These are phyloP conservation scores for Cytospora mali DNA, from an alignment of 2,329 filamentous ascomycete species.

Conservation along the genomic window DNA sequence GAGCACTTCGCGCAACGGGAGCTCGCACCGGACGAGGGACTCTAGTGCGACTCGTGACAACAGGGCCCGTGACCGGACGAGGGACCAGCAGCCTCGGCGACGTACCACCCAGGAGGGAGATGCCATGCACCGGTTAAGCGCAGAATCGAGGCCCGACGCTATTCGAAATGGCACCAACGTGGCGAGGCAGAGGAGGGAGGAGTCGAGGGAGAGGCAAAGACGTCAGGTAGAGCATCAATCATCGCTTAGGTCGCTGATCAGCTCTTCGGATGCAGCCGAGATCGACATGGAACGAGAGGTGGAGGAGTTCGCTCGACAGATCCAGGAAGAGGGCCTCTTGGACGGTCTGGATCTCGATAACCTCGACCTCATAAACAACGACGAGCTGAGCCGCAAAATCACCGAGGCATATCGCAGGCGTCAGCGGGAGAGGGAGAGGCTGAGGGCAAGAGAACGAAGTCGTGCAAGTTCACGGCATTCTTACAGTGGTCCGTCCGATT, in stretches of 20 bases:
- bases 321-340: constrained; percentile 81
- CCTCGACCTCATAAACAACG: constrained; percentile 80
- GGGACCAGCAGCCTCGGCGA: constrained; percentile 33
- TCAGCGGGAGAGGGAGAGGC: constrained; percentile 65
- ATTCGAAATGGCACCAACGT: constrained; percentile 48
- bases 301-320: constrained; percentile 82
- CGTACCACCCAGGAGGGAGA: constrained; percentile 37
- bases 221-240: constrained; percentile 85
- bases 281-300: constrained; percentile 86
- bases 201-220: constrained; percentile 41
- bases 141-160: constrained; percentile 38
- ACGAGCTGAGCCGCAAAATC: constrained; percentile 87
- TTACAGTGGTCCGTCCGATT: constrained; percentile 34
- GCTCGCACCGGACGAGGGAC: constrained; percentile 29
- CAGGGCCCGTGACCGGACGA: constrained; percentile 37
- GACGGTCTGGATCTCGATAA: constrained; percentile 89
- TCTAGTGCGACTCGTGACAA: constrained; percentile 39
- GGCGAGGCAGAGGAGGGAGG: constrained; percentile 46
- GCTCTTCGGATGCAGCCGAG: constrained; percentile 74
- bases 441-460: constrained; percentile 51
- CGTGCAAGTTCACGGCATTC: constrained; percentile 45
- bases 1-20: constrained; percentile 29
- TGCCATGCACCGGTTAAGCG: constrained; percentile 35
- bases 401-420: constrained; percentile 83
- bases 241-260: constrained; percentile 82